Evolutionary conservation across 306 rosid genomes (phyloP).

Genomic region (Quercus variabilis): DNA sequence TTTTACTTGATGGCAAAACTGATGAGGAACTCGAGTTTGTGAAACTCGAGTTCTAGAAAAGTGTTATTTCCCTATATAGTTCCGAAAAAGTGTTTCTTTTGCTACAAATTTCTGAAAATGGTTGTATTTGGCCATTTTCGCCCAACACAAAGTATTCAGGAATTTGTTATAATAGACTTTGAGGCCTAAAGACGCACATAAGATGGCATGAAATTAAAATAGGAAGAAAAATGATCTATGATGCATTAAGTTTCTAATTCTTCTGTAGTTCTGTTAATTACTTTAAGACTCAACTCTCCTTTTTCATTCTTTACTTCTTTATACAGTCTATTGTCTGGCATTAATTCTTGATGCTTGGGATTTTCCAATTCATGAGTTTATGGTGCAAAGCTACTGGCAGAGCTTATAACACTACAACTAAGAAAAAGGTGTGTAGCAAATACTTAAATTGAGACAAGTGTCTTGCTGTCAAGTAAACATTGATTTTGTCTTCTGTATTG

Average conservation of each 20-base stretch:
- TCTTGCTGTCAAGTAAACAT: conserved; percentile 9
- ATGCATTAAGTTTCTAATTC: not conserved
- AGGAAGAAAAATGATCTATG: no score
- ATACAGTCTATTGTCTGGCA: conserved; percentile 33
- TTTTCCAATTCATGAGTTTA: conserved; percentile 92
- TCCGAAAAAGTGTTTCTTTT: no score
- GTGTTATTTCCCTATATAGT: no score
- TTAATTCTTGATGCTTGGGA: conserved; percentile 97
- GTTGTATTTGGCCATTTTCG: no score
- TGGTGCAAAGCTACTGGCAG: conserved; percentile 83
- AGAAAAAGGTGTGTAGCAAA: conserved; percentile 26
- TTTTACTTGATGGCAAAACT: no score
- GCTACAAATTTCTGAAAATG: no score
- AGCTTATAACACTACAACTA: conserved; percentile 88
- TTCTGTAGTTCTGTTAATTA: not conserved
- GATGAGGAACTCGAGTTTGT: no score
- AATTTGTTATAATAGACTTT: no score
- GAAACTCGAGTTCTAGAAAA: no score
- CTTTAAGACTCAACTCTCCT: not conserved
- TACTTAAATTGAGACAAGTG: conserved; percentile 3
- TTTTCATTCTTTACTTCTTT: conserved; percentile 4
- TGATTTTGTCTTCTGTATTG: conserved; percentile 5
- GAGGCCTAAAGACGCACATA: no score
- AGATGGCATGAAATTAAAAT: no score
- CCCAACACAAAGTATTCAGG: no score